These are phyloP conservation scores for Heliamphora exappendiculata DNA, from an alignment of 148 eudicot genomes.

Conservation along the genomic window DNA sequence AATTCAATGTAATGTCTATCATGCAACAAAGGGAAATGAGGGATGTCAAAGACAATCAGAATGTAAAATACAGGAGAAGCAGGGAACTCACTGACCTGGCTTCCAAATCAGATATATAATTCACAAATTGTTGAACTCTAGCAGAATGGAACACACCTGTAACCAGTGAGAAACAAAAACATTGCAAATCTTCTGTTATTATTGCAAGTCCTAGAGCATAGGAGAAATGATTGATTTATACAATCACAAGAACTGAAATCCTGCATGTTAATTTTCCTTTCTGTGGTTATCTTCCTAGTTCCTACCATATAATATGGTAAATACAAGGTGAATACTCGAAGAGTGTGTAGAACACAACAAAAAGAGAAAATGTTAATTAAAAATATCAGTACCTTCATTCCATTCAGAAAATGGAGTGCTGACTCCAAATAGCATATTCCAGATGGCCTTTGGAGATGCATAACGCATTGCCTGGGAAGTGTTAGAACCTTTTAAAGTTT, in stretches of 20 bases:
- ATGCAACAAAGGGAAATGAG: not conserved
- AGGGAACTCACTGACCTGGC: conserved; percentile 33
- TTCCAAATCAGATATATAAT: conserved; percentile 79
- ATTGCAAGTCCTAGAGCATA: not conserved
- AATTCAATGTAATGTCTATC: not conserved
- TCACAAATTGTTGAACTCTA: conserved; percentile 71
- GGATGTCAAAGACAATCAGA: not conserved
- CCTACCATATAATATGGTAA: not conserved
- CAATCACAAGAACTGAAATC: not conserved
- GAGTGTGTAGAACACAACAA: not conserved
- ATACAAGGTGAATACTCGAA: not conserved
- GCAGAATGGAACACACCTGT: conserved; percentile 46
- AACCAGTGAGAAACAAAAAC: conserved; percentile 16
- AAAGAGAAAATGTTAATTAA: not conserved
- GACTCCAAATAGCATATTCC: conserved; percentile 76
- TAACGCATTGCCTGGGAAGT: conserved; percentile 93
- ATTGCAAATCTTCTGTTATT: not conserved
- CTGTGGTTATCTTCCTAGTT: not conserved
- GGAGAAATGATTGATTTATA: not conserved
- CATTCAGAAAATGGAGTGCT: conserved; percentile 42
- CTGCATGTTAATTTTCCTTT: not conserved
- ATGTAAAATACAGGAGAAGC: conserved; percentile 1
- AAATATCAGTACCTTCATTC: conserved; percentile 43
- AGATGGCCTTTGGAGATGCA: conserved; percentile 93
- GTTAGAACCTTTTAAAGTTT: conserved; percentile 34